Evolutionary conservation across 805 yeast species (phyloP), one percentile per base, ranked within the genome.

Genomic region (Nakazawaea anatomiae): DNA sequence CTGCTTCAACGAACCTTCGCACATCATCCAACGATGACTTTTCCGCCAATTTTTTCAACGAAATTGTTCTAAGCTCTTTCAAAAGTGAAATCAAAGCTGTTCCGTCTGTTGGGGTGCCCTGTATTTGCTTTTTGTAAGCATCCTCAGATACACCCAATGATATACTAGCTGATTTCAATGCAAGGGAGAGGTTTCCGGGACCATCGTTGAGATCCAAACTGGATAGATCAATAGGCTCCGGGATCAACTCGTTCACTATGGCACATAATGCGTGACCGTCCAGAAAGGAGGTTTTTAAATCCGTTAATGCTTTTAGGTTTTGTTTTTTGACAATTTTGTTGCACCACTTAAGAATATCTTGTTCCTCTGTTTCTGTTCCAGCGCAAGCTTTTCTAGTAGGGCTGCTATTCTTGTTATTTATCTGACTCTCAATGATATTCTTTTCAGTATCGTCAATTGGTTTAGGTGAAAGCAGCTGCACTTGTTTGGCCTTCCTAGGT

Each of bases 1-100:
- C 61, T 6, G 59, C 59, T 9, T 67, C 70, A n/a, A 65, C 61
- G 54, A 71, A 71, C 57, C 60, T 58, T 47, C 67, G 70, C 6
- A 70, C 56, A n/a, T 25, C 31, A 11, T 25, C 46, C 5, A 40
- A 40, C 4, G 46, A 34, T 14, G 30, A 14, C 6, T 70, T 58
- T 6, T 71, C 55, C 7, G 70, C 71, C 4, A 72, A 27, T 39
- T 8, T 30, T n/a, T 29, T 27, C 8, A 35, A 10, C 4, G 41
- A 31, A 3, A 47, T 7, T 25, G 40, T 40, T 47, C 30, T 47
- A 5, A 45, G 6, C 9, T 36, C 27, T 25, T 18, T 45, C 34
- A 45, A 45, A 36, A 45, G 34, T 38, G 32, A 7, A 6, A 46
- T 28, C 43, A 46, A 39, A 3, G 12, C 12, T 6, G 14, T 34